Evolutionary conservation across 2,329 filamentous ascomycete genomes (phyloP).

Genomic region (Fusarium hostae): DNA sequence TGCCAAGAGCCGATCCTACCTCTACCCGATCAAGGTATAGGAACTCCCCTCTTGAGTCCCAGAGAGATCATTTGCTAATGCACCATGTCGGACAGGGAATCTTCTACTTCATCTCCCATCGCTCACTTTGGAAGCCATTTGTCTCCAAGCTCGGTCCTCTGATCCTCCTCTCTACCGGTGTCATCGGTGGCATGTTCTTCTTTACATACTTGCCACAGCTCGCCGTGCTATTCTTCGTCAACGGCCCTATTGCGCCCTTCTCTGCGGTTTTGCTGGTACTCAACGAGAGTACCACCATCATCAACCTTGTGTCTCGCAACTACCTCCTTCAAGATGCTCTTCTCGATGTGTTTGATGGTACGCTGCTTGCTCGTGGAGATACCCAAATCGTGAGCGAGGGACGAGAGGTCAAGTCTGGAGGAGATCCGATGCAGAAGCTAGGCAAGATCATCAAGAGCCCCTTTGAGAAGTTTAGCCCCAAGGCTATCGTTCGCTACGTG

Average conservation of each 20-base stretch:
- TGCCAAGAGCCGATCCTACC: constrained; percentile 79
- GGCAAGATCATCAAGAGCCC: constrained; percentile 68
- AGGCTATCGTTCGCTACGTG: constrained; percentile 78
- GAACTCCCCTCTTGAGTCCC: neutral
- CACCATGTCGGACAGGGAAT: constrained; percentile 59
- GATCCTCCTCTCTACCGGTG: constrained; percentile 74
- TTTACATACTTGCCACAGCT: constrained; percentile 89
- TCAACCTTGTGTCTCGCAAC: constrained; percentile 68
- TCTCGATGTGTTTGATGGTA: constrained; percentile 89
- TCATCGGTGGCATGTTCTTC: constrained; percentile 85
- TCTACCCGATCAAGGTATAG: constrained; percentile 81
- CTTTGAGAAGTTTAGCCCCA: constrained; percentile 66
- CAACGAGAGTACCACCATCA: constrained; percentile 69
- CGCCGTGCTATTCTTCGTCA: constrained; percentile 83
- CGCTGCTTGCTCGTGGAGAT: constrained; percentile 63
- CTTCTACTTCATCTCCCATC: constrained; percentile 67
- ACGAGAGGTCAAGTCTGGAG: constrained; percentile 74
- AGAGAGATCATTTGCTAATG: neutral
- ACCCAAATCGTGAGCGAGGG: constrained; percentile 76
- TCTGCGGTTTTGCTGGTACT: constrained; percentile 76
- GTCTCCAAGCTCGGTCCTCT: constrained; percentile 67
- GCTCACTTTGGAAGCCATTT: constrained; percentile 68
- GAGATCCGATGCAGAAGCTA: constrained; percentile 66
- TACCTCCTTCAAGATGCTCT: constrained; percentile 86
- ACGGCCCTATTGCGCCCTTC: constrained; percentile 82